Base-by-base conservation (phyloP, 1,284 basidiomycete species). In the Apiotrichum montevideense region DNA sequence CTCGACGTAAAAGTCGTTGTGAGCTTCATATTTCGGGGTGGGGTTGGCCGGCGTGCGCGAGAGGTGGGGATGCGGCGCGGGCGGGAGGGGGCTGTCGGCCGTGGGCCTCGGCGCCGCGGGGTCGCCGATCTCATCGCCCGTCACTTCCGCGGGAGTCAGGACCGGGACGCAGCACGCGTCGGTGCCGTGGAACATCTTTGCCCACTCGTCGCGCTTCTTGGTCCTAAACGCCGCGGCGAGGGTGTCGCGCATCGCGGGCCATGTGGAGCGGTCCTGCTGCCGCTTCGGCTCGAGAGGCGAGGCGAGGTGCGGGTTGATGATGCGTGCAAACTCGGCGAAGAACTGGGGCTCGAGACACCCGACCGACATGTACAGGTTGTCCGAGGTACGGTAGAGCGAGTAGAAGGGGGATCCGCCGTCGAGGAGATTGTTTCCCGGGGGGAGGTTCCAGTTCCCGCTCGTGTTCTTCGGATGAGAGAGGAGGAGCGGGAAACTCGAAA, bases 371-470 rank as follows among this genome's bases (percentile, higher is more conserved):
- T 52, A 59, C 43, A 46, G 42, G 33, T 52, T 46, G 49, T 62
- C 60, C n/a, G 34, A 21, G 7, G 55, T 56, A 21, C 40, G 33
- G 53, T 62, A 62, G 8, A 46, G 34, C 40, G 15, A 42, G 47
- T 62, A 62, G 52, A 52, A 62, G 13, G 60, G 60, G 8, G 41
- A 54, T 14, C 60, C 60, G 49, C 60, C 60, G 42, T 62, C 60
- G 42, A 62, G 60, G n/a, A 52, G 41, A 51, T 62, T 62, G 21
- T 43, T 47, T 9, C 60, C 60, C 7, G 42, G 39, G 11, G 51
- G 51, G 7, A 42, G 40, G 42, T 45, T 21, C 46, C 46, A 39
- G 45, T 45, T 15, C 1, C 51, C 44, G 6, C 47, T 35, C 43
- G 41, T 46, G 51, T 53, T 46, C 7, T 35, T 40, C 29, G 52